Evolutionary conservation across 257 asterid genomes (phyloP).

Genomic region (Solanum chiquidenum): DNA sequence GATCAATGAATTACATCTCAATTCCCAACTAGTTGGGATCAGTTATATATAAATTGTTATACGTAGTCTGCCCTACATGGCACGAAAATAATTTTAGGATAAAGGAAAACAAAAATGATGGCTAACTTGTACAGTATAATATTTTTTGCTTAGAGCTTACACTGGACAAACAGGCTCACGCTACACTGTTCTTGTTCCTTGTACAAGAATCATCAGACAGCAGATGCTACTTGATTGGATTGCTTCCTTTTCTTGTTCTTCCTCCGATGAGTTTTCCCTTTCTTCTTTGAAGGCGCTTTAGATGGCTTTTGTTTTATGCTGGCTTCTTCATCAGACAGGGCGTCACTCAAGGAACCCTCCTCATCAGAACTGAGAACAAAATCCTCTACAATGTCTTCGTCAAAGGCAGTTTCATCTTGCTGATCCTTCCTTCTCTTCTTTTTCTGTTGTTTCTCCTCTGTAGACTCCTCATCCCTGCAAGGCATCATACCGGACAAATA

Average conservation of each 20-base stretch:
- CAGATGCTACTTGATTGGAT: background rate
- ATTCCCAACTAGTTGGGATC: background rate
- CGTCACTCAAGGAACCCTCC: constrained; percentile 18
- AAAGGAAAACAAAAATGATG: background rate
- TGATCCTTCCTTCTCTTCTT: constrained; percentile 19
- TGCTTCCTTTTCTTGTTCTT: constrained; percentile 59
- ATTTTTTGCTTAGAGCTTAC: background rate
- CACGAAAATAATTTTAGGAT: background rate
- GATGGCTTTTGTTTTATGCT: constrained; percentile 24
- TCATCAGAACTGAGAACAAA: constrained; percentile 74
- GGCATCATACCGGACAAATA: background rate
- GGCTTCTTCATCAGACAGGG: constrained; percentile 25
- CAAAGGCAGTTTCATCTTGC: constrained; percentile 22
- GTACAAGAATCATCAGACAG: background rate
- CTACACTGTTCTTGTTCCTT: background rate
- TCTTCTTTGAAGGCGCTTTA: constrained; percentile 12
- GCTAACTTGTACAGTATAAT: background rate
- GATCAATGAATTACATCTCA: background rate
- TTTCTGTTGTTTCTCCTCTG: constrained; percentile 28
- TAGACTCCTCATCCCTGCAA: constrained; percentile 25
- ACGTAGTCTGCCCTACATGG: background rate
- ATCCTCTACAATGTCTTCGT: constrained; percentile 75
- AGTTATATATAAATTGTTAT: background rate
- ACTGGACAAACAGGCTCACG: background rate
- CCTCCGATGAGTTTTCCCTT: constrained; percentile 17